phyloP scores from a whole-genome alignment of 1,284 basidiomycete genomes.

The Sanguinoderma infundibulare region DNA sequence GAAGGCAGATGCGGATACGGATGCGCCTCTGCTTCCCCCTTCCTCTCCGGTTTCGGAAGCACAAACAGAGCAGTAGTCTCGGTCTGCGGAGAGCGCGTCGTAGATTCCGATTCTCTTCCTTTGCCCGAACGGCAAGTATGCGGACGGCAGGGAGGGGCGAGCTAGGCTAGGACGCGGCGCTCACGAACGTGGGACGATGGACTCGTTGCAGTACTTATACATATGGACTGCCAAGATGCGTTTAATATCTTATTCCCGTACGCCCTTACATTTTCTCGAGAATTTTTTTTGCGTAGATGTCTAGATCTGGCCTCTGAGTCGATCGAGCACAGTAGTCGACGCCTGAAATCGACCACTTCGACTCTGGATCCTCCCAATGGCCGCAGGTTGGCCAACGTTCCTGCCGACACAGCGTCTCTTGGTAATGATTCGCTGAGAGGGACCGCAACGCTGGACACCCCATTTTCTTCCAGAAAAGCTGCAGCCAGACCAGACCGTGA shows the following conservation, averaged over 20 bases:
- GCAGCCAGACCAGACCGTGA: too few species aligned
- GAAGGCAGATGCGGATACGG: neutral
- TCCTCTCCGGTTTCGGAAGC: neutral
- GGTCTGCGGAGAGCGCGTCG: slow-evolving; percentile 11
- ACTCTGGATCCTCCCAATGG: too few species aligned
- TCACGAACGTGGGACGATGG: neutral
- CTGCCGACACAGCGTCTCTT: too few species aligned
- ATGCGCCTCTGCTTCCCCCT: slow-evolving; percentile 2
- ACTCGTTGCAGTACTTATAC: neutral
- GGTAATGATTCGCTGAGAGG: too few species aligned
- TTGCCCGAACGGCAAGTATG: neutral
- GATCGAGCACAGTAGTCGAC: too few species aligned
- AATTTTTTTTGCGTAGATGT: neutral
- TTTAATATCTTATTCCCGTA: neutral
- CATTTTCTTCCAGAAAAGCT: too few species aligned
- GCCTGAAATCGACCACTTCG: too few species aligned
- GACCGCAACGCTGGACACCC: too few species aligned
- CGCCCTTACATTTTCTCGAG: neutral
- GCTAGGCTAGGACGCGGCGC: neutral
- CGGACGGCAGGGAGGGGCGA: neutral
- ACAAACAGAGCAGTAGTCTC: neutral
- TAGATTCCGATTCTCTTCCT: too few species aligned
- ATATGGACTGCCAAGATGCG: neutral
- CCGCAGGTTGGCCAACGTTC: too few species aligned
- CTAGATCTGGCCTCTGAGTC: too few species aligned